Evolutionary conservation across 257 asterid species (phyloP).

Genomic region (Solanum arcanum): DNA sequence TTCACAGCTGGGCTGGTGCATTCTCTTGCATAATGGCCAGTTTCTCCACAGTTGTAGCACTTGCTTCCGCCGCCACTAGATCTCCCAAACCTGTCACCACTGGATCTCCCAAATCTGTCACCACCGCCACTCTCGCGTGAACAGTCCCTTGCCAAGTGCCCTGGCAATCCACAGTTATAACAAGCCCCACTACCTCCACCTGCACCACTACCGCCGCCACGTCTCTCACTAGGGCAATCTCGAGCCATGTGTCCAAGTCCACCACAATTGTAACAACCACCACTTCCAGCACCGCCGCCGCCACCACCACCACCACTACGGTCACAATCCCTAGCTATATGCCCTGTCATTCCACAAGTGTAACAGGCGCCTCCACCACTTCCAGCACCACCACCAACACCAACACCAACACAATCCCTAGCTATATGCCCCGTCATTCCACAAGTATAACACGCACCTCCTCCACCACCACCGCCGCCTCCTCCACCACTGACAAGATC

Average conservation of each 20-base stretch:
- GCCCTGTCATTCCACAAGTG: constrained; percentile 20
- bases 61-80: constrained; percentile 15
- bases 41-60: constrained; percentile 57
- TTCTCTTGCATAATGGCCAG: constrained; percentile 69
- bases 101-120: constrained; percentile 31
- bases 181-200: constrained; percentile 24
- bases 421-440: neutral
- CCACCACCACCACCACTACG: neutral
- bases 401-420: neutral
- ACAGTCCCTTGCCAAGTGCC: constrained; percentile 66
- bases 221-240: constrained; percentile 24
- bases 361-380: neutral
- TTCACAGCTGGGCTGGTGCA: constrained; percentile 17
- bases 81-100: constrained; percentile 33
- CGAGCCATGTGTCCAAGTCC: constrained; percentile 43
- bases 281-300: constrained; percentile 18
- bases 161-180: constrained; percentile 42
- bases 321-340: constrained; percentile 29
- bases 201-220: constrained; percentile 6
- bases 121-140: constrained; percentile 19
- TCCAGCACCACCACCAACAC: neutral
- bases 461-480: neutral
- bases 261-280: constrained; percentile 55
- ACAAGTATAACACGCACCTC: constrained; percentile 33
- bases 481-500: neutral